Evolutionary conservation across 371 early-diverging fungal genomes (phyloP).

Genomic region (Rhizopus arrhizus): DNA sequence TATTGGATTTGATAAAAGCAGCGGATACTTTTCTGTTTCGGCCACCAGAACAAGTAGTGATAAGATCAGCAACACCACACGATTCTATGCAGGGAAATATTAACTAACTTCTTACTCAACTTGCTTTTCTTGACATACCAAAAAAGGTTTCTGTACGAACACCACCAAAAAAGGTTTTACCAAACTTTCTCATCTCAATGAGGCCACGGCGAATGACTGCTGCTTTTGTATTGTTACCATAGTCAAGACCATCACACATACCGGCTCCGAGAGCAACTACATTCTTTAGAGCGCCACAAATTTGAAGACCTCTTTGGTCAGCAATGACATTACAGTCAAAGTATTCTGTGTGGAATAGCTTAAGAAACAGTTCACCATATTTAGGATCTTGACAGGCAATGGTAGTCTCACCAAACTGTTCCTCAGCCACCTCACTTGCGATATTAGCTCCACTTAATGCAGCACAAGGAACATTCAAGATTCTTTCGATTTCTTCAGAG

Average conservation of each 20-base stretch:
- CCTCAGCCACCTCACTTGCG: slow-evolving; percentile 91
- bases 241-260: slow-evolving; percentile 77
- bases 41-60: slow-evolving; percentile 95
- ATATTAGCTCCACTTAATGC: slow-evolving; percentile 96
- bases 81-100: slow-evolving; percentile 58
- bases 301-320: slow-evolving; percentile 91
- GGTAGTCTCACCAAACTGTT: slow-evolving; percentile 91
- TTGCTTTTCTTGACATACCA: slow-evolving; percentile 56
- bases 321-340: slow-evolving; percentile 81
- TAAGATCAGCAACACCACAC: slow-evolving; percentile 72
- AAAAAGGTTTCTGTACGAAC: slow-evolving; percentile 90
- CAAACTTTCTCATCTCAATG: slow-evolving; percentile 94
- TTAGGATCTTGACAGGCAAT: slow-evolving; percentile 67
- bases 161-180: slow-evolving; percentile 76
- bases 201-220: slow-evolving; percentile 96
- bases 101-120: not conserved
- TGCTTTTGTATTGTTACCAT: slow-evolving; percentile 95
- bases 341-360: slow-evolving; percentile 60
- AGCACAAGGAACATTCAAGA: slow-evolving; percentile 80
- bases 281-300: slow-evolving; percentile 98
- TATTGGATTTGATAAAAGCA: slow-evolving; percentile 83
- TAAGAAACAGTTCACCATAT: slow-evolving; percentile 82
- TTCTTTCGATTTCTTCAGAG: slow-evolving; percentile 69
- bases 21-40: slow-evolving; percentile 94
- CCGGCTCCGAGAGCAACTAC: slow-evolving; percentile 97